Conservation (phyloP, 148 eudicot species). For the Drosera capensis region DNA sequence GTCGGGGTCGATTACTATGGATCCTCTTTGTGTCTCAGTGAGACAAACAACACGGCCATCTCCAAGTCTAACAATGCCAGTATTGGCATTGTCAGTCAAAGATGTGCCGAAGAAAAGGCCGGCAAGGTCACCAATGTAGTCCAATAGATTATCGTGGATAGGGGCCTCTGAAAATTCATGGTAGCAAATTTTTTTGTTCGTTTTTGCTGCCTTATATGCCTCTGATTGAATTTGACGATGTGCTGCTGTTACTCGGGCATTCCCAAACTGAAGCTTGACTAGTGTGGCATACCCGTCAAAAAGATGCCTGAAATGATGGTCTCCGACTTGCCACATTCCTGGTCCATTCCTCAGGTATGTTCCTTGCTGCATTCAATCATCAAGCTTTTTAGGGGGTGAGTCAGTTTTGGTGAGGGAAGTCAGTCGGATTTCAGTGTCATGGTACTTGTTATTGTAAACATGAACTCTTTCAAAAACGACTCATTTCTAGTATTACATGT, state of each 20-base stretch:
- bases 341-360: constrained; percentile 95
- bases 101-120: constrained; percentile 77
- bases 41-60: constrained; percentile 88
- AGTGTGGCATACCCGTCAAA: constrained; percentile 97
- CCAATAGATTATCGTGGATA: constrained; percentile 38
- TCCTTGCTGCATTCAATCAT: constrained; percentile 16
- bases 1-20: constrained; percentile 60
- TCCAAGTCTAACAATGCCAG: constrained; percentile 68
- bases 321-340: constrained; percentile 80
- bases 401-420: background rate
- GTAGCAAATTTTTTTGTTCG: constrained; percentile 43
- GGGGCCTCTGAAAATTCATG: constrained; percentile 91
- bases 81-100: constrained; percentile 82
- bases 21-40: constrained; percentile 89
- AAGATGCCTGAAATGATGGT: constrained; percentile 83
- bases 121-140: constrained; percentile 64
- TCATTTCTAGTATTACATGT: too few relatives aligned
- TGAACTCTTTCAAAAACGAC: too few relatives aligned
- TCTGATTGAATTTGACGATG: constrained; percentile 91
- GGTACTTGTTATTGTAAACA: too few relatives aligned
- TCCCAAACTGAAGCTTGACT: constrained; percentile 63
- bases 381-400: background rate
- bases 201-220: constrained; percentile 66
- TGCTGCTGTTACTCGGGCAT: constrained; percentile 38
- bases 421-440: too few relatives aligned